Conservation (phyloP, 2,329 filamentous ascomycete genomes). For the Mariannaea sp. region DNA sequence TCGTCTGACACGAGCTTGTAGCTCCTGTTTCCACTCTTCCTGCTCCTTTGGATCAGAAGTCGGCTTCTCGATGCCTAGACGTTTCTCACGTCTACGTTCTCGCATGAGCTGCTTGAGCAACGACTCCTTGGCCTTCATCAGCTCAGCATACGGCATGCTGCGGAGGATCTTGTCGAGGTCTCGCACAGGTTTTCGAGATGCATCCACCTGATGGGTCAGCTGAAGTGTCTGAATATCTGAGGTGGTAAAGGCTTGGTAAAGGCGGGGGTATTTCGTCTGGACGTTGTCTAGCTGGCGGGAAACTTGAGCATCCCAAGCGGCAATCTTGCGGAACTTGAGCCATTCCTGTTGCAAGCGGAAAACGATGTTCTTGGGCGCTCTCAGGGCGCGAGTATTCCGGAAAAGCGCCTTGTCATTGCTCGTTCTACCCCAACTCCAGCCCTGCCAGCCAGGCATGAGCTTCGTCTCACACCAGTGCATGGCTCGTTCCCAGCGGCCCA, state of each 20-base stretch:
- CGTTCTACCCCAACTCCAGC: constrained; percentile 59
- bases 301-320: constrained; percentile 54
- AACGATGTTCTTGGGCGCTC: constrained; percentile 48
- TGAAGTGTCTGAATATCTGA: constrained; percentile 39
- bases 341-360: constrained; percentile 56
- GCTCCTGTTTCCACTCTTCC: constrained; percentile 25
- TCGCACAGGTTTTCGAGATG: constrained; percentile 27
- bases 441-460: constrained; percentile 79
- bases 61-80: constrained; percentile 16
- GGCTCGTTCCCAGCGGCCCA: constrained; percentile 65
- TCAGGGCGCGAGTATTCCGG: constrained; percentile 43
- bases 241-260: constrained; percentile 48
- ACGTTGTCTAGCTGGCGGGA: constrained; percentile 48
- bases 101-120: constrained; percentile 28
- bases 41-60: constrained; percentile 7
- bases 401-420: constrained; percentile 44
- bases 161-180: constrained; percentile 39
- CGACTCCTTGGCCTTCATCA: constrained; percentile 34
- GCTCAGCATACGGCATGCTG: constrained; percentile 39
- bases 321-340: constrained; percentile 53
- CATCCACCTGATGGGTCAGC: constrained; percentile 32
- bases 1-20: constrained; percentile 28
- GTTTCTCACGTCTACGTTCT: constrained; percentile 26
- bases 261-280: constrained; percentile 45
- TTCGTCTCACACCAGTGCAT: constrained; percentile 75